These are phyloP conservation scores for Dissophora globulifera DNA, from an alignment of 192 early-diverging fungal species.

Conservation along the genomic window DNA sequence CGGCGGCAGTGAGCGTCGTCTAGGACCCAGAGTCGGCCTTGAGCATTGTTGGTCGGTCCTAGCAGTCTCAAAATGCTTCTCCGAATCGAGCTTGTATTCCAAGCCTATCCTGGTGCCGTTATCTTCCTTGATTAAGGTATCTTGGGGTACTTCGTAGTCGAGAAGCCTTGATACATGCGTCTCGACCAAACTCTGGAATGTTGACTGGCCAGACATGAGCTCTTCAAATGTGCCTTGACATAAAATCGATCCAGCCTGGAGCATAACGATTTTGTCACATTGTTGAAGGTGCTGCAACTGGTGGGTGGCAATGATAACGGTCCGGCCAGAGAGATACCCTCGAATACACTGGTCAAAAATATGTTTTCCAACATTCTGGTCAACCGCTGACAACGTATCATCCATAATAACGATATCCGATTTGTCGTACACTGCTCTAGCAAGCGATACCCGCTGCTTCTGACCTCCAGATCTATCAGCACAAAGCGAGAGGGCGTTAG, in stretches of 20 bases:
- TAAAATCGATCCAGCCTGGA: constrained; percentile 71
- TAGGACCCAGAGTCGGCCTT: too few relatives aligned
- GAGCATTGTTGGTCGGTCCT: too few relatives aligned
- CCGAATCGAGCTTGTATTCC: too few relatives aligned
- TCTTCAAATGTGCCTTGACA: constrained; percentile 70
- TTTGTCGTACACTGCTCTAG: constrained; percentile 83
- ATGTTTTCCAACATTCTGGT: constrained; percentile 67
- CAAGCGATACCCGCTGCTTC: constrained; percentile 70
- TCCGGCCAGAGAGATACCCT: constrained; percentile 69
- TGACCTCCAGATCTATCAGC: constrained; percentile 78
- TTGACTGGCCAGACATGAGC: too few relatives aligned
- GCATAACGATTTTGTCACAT: constrained; percentile 69
- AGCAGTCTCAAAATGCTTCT: too few relatives aligned
- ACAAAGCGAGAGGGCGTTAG: too few relatives aligned
- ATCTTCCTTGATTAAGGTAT: too few relatives aligned
- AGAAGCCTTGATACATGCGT: too few relatives aligned
- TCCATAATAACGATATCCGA: constrained; percentile 67
- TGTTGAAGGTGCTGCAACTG: constrained; percentile 75
- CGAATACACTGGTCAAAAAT: constrained; percentile 37
- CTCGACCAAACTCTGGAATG: too few relatives aligned
- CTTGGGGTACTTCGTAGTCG: too few relatives aligned
- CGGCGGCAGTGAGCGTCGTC: too few relatives aligned
- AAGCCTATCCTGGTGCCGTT: too few relatives aligned
- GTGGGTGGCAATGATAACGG: constrained; percentile 83
- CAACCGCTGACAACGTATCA: constrained; percentile 67